Conservation (phyloP, 345 rosid genomes). For the Linum usitatissimum region DNA sequence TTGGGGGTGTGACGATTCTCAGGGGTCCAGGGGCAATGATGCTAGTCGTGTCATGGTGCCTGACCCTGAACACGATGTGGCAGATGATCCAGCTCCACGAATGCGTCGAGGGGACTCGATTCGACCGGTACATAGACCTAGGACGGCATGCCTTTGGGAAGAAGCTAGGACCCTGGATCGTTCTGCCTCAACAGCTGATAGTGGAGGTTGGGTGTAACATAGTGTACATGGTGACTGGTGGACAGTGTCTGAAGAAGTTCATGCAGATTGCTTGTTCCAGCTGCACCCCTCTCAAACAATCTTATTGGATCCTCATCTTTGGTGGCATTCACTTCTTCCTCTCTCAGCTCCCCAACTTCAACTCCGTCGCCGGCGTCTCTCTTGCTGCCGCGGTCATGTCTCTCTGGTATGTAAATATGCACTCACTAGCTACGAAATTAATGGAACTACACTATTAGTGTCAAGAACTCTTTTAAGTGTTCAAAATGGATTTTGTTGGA, state of each 20-base stretch:
- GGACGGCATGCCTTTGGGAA: slow-evolving; percentile 79
- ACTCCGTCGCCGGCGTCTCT: slow-evolving; percentile 85
- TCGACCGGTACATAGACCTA: slow-evolving; percentile 81
- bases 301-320: slow-evolving; percentile 84
- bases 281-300: slow-evolving; percentile 58
- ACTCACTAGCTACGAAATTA: too few relatives aligned
- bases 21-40: slow-evolving; percentile 87
- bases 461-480: too few relatives aligned
- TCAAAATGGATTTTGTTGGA: too few relatives aligned
- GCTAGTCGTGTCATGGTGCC: slow-evolving; percentile 62
- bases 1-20: not conserved
- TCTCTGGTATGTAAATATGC: slow-evolving; percentile 35
- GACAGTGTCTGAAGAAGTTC: slow-evolving; percentile 78
- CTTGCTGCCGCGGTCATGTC: slow-evolving; percentile 95
- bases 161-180: slow-evolving; percentile 77
- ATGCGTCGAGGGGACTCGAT: slow-evolving; percentile 80
- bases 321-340: slow-evolving; percentile 83
- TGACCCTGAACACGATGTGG: slow-evolving; percentile 93
- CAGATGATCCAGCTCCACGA: slow-evolving; percentile 93
- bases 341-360: slow-evolving; percentile 88
- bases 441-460: too few relatives aligned
- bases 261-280: slow-evolving; percentile 56
- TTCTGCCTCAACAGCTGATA: slow-evolving; percentile 85
- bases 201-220: slow-evolving; percentile 85
- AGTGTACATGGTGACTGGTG: slow-evolving; percentile 99